Conservation (phyloP, 2,329 filamentous ascomycete species). For the Fusarium lateritium region DNA sequence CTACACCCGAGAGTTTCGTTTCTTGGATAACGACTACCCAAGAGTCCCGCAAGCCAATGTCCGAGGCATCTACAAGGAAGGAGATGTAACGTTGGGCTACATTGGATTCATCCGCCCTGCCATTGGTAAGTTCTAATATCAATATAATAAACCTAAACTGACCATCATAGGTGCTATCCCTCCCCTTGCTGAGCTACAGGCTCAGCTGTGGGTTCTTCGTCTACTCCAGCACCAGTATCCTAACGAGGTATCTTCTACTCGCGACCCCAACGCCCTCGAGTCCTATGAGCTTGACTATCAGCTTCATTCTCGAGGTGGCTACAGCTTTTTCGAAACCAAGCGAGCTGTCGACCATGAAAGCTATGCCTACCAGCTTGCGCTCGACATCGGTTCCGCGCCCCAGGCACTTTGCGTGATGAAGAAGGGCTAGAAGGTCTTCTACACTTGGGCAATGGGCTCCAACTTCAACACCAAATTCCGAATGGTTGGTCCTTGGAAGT, state of each 20-base stretch:
- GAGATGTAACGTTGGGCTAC: slow-evolving; percentile 59
- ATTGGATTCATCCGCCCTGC: slow-evolving; percentile 64
- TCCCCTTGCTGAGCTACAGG: slow-evolving; percentile 64
- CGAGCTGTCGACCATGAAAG: slow-evolving; percentile 65
- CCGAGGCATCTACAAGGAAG: slow-evolving; percentile 65
- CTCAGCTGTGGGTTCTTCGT: slow-evolving; percentile 62
- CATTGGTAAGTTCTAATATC: slow-evolving; percentile 51
- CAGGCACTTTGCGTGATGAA: slow-evolving; percentile 53
- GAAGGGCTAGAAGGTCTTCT: slow-evolving; percentile 57
- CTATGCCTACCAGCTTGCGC: slow-evolving; percentile 65
- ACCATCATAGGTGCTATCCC: slow-evolving; percentile 60
- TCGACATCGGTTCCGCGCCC: slow-evolving; percentile 63
- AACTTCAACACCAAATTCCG: slow-evolving; percentile 67
- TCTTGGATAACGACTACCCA: slow-evolving; percentile 58
- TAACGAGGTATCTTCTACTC: slow-evolving; percentile 24
- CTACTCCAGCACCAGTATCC: slow-evolving; percentile 54
- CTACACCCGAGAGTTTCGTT: slow-evolving; percentile 60
- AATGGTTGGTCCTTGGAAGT: slow-evolving; percentile 61
- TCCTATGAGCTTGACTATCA: slow-evolving; percentile 59
- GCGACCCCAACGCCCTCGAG: slow-evolving; percentile 46
- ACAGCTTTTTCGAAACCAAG: slow-evolving; percentile 54
- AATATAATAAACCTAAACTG: not conserved
- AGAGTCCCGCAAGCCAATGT: slow-evolving; percentile 64
- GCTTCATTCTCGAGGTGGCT: slow-evolving; percentile 54
- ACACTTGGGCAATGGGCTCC: slow-evolving; percentile 63